Evolutionary conservation across 495 filamentous ascomycete genomes (phyloP), one percentile per base, ranked within the genome.

Genomic region (Talaromyces wortmannii): DNA sequence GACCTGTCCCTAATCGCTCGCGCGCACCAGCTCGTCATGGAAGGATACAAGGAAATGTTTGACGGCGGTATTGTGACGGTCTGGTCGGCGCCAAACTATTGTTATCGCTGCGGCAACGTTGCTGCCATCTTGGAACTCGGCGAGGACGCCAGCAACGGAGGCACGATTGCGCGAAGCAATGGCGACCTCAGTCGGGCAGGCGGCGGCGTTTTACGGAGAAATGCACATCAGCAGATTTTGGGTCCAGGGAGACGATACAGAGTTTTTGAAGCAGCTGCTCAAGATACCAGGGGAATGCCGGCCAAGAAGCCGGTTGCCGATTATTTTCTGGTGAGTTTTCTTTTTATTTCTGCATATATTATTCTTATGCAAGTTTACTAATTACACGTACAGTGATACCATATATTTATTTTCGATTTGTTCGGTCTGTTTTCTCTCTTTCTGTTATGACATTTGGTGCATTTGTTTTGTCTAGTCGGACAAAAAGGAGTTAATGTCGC

Each of bases 11-110:
- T 98, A 43, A 92, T 98, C 48, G 94, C 94, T 48, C 84, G 94
- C 53, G 94, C 94, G 15, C 94, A 98, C 66, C 94, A 98, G 71
- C 83, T 98, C 23, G 94, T 98, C 33, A 98, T 97, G 94, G 94
- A 98, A 68, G 94, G 94, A 7, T 97, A 96, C 71, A 97, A 97
- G 69, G 94, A 97, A 74, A 97, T 97, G 92, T 97, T 97, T 61
- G 92, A 97, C 60, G 83, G 80, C 13, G 88, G 82, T 18, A 96
- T 98, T 55, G 94, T 98, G 5, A 98, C 94, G 0, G 92, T 98
- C 48, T 97, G 94, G 94, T 90, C 84, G 7, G 94, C 94, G 47
- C 94, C 94, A 2, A 98, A 98, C 67, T 98, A 98, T 69, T 98
- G 94, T 72, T 98, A 98, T 72, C 83, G 94, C 16, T 98, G 94